Conservation (phyloP, 2,329 filamentous ascomycete species). For the Cladophialophora chaetospira region DNA sequence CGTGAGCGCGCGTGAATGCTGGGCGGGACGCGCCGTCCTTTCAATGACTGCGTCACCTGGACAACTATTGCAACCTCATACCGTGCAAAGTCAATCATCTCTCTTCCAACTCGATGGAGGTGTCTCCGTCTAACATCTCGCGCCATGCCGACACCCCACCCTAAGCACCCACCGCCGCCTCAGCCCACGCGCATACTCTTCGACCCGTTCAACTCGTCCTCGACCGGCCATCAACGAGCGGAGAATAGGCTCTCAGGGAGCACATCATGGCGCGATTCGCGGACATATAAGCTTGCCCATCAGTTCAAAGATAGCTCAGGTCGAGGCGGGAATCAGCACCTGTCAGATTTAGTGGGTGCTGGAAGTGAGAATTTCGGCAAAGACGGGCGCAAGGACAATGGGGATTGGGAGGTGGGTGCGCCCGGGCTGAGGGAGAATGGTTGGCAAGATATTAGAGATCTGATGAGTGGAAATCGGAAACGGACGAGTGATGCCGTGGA, state of each 20-base stretch:
- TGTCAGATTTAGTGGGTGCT: slow-evolving; percentile 64
- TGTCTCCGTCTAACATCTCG: background rate
- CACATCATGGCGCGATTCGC: slow-evolving; percentile 71
- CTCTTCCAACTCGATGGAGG: background rate
- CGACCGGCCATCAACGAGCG: slow-evolving; percentile 76
- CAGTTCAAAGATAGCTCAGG: slow-evolving; percentile 66
- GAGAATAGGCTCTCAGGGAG: slow-evolving; percentile 65
- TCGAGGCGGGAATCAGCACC: slow-evolving; percentile 61
- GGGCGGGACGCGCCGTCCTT: too few relatives aligned
- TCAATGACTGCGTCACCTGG: background rate
- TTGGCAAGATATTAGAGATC: slow-evolving; percentile 47
- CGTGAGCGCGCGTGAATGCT: too few relatives aligned
- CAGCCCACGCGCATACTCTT: slow-evolving; percentile 36
- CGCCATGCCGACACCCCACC: slow-evolving; percentile 24
- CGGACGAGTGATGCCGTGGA: slow-evolving; percentile 31
- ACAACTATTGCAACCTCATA: background rate
- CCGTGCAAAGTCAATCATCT: too few relatives aligned
- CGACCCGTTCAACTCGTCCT: slow-evolving; percentile 63
- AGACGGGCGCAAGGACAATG: slow-evolving; percentile 55
- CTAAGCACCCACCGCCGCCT: slow-evolving; percentile 23
- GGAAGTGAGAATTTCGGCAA: slow-evolving; percentile 60
- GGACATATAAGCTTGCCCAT: slow-evolving; percentile 66
- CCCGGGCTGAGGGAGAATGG: slow-evolving; percentile 35
- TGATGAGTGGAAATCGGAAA: slow-evolving; percentile 51
- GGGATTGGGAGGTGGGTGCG: slow-evolving; percentile 52